Evolutionary conservation across 352 stramenopile genomes (phyloP).

Genomic region (Thalassiosira delicatula): DNA sequence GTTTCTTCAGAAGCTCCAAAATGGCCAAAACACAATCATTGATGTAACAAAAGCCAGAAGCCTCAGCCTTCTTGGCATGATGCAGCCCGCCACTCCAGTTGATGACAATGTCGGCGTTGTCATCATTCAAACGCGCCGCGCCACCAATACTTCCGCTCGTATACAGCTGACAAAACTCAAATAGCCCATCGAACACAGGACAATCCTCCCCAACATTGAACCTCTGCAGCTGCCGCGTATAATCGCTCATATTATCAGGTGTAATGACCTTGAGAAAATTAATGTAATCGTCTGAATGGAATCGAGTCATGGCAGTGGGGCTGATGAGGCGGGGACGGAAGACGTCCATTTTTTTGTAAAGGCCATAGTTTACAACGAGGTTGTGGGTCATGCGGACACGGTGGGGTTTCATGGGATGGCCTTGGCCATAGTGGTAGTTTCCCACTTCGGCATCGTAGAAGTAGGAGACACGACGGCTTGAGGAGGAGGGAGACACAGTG

Average conservation of each 20-base stretch:
- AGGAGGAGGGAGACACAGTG: constrained; percentile 8
- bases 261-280: constrained; percentile 98
- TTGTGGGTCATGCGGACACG: constrained; percentile 99
- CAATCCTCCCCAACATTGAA: constrained; percentile 99
- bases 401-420: constrained; percentile 94
- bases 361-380: constrained; percentile 98
- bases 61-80: constrained; percentile 98
- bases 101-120: constrained; percentile 96
- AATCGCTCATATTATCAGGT: constrained; percentile 98
- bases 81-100: constrained; percentile 99
- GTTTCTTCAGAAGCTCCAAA: constrained; percentile 96
- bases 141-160: constrained; percentile 95
- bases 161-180: constrained; percentile 99
- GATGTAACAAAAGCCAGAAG: constrained; percentile 98
- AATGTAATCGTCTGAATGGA: constrained; percentile 99
- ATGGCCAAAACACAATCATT: constrained; percentile 99
- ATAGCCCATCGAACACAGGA: constrained; percentile 98
- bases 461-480: constrained; percentile 82
- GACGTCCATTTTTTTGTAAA: constrained; percentile 99
- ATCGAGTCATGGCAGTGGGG: constrained; percentile 96
- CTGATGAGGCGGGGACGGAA: constrained; percentile 95
- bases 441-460: constrained; percentile 95
- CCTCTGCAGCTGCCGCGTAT: constrained; percentile 90
- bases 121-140: constrained; percentile 94
- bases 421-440: constrained; percentile 98